Conservation (phyloP, 345 rosid genomes). For the Xanthoceras sorbifolium region DNA sequence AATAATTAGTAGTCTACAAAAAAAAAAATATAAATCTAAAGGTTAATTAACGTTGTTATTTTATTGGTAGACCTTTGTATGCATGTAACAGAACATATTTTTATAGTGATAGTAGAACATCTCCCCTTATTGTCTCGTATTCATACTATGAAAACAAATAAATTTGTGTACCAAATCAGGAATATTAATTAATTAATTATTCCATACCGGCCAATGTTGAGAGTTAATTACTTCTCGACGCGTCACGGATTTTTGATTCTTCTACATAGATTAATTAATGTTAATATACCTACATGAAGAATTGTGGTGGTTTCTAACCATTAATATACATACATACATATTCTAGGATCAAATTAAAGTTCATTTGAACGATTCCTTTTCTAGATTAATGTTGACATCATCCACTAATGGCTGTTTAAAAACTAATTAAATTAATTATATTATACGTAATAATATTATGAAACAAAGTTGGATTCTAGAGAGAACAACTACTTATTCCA, state of each 20-base stretch:
- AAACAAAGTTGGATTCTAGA: slow-evolving; percentile 24
- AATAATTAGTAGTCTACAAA: not conserved
- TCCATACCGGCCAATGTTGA: not conserved
- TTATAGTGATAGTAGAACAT: not conserved
- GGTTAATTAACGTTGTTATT: not conserved
- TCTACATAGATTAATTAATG: too few relatives aligned
- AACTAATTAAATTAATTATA: slow-evolving; percentile 4
- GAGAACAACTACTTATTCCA: slow-evolving; percentile 35
- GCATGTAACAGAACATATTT: not conserved
- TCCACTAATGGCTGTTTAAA: slow-evolving; percentile 28
- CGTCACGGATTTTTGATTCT: not conserved
- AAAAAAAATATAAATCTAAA: not conserved
- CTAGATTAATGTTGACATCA: slow-evolving; percentile 42
- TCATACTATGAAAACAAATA: slow-evolving; percentile 11
- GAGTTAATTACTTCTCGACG: not conserved
- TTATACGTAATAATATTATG: too few relatives aligned
- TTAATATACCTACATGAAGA: not conserved
- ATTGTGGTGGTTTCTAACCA: not conserved
- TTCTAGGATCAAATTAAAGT: not conserved
- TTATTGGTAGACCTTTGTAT: not conserved
- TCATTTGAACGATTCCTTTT: slow-evolving; percentile 40
- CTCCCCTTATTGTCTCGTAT: not conserved
- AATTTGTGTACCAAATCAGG: not conserved
- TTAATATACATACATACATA: too few relatives aligned
- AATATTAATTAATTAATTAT: not conserved